Evolutionary conservation across 1,284 basidiomycete species (phyloP).

Genomic region (Spongiforma sp.): DNA sequence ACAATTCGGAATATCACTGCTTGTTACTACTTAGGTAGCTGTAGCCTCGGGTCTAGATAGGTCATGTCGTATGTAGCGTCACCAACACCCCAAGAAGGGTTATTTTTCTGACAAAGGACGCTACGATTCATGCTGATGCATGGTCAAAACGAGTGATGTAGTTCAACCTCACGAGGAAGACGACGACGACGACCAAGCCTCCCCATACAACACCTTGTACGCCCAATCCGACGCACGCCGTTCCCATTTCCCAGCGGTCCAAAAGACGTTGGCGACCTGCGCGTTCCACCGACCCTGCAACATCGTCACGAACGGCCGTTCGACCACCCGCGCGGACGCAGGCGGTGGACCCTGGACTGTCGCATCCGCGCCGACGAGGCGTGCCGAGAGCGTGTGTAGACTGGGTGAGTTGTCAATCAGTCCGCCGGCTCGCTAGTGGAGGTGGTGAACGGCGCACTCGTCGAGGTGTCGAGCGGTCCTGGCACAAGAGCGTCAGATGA

Average conservation of each 20-base stretch:
- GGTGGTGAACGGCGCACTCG: conserved; percentile 45
- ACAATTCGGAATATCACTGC: no score
- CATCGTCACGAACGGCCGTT: conserved; percentile 47
- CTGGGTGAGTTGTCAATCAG: conserved; percentile 32
- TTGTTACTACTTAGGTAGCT: no score
- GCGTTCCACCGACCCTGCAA: conserved; percentile 59
- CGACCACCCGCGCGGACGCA: conserved; percentile 53
- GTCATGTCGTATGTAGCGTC: no score
- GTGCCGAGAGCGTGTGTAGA: conserved; percentile 51
- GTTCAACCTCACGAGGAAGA: neutral
- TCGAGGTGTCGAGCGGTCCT: conserved; percentile 53
- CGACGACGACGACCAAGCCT: conserved; percentile 4
- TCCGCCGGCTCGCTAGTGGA: no score
- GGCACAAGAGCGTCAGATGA: neutral
- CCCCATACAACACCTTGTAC: conserved; percentile 47
- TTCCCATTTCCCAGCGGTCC: conserved; percentile 48
- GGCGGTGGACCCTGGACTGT: conserved; percentile 50
- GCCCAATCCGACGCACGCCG: conserved; percentile 49
- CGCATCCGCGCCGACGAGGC: conserved; percentile 51
- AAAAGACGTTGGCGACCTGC: conserved; percentile 49
- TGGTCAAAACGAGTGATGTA: no score
- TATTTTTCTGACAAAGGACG: no score
- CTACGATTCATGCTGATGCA: no score
- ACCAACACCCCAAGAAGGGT: no score
- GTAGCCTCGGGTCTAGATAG: no score